Base-by-base conservation (phyloP, 106 monocot genomes). In the Acorus gramineus region DNA sequence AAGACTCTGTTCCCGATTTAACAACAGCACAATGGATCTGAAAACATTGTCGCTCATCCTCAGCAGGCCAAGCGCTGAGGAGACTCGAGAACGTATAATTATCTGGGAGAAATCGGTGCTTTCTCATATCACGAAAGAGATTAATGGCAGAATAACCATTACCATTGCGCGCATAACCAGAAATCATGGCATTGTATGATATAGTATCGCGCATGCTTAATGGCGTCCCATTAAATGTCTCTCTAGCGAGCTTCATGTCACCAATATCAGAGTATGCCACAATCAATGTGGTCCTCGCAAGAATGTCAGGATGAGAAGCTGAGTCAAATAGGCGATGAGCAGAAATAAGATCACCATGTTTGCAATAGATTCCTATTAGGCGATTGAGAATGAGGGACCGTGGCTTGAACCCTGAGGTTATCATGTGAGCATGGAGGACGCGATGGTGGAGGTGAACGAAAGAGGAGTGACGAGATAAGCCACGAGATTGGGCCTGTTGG, bases 101-200 rank as follows among this genome's bases (percentile, higher is more conserved):
- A 12, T 96, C 96, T 0, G 90, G 96, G 12, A 52, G 64, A 28
- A 75, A 68, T 2, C 71, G 53, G 28, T 78, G 60, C 5, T 14
- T 45, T 7, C 79, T 54, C 87, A 96, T 90, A 56, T 53, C 11
- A 14, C 69, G 60, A 63, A 82, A 91, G 8, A 96, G 11, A 4
- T 13, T 3, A 4, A 85, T 46, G 2, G 79, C 85, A 1, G 57
- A 59, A 4, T 42, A 49, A 46, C 74, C 76, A 0, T 73, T 59
- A 43, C 65, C 52, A 14, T 82, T 59, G 10, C 87, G 84, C 52
- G 90, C 71, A 59, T 81, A 88, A 42, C 70, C 87, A 2, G 95
- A 96, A 11, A 96, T 87, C 81, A 91, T 76, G 52, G 85, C 75
- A 53, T 96, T 96, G 78, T 96, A 87, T 66, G 87, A 79, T 14